Evolutionary conservation across 495 filamentous ascomycete species (phyloP).

Genomic region (Sphaerosporella brunnea): DNA sequence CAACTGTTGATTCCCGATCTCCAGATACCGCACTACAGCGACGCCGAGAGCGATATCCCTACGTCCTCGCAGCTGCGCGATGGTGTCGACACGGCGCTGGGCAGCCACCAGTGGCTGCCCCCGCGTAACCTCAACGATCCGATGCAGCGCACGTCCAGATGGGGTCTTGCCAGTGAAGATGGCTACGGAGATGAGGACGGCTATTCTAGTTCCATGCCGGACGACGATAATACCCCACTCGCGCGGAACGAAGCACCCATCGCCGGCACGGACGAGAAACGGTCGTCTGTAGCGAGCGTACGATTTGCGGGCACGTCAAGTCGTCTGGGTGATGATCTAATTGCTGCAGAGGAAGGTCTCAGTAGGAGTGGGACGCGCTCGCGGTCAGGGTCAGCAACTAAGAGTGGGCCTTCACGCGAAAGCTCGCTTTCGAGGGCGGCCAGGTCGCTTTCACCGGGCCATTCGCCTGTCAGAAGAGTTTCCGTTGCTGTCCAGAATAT

Average conservation of each 20-base stretch:
- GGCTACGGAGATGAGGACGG: constrained; percentile 37
- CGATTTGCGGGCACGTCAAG: constrained; percentile 32
- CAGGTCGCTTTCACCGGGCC: constrained; percentile 37
- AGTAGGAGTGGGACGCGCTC: constrained; percentile 29
- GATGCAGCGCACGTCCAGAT: constrained; percentile 12
- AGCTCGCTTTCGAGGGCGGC: constrained; percentile 50
- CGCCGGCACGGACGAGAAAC: constrained; percentile 32
- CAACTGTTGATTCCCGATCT: constrained; percentile 14
- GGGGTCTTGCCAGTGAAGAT: constrained; percentile 12
- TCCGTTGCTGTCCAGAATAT: constrained; percentile 81
- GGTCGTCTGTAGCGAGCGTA: constrained; percentile 11
- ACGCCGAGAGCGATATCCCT: constrained; percentile 10
- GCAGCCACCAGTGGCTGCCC: constrained; percentile 26
- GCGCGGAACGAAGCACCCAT: constrained; percentile 54
- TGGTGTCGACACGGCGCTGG: constrained; percentile 18
- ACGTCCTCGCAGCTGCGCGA: constrained; percentile 15
- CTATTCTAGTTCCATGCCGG: constrained; percentile 31
- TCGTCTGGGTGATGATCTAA: constrained; percentile 50
- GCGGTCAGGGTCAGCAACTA: constrained; percentile 31
- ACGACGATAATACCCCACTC: constrained; percentile 41
- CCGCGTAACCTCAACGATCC: constrained; percentile 14
- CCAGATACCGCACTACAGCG: constrained; percentile 15
- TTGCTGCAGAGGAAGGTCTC: constrained; percentile 35
- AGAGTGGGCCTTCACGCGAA: constrained; percentile 35
- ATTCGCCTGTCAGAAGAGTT: constrained; percentile 57